Percentiles rank a stretch among this genome's conserved stretches.
These are phyloP conservation scores for Breviolum minutum DNA, from an alignment of 73 alveolate species.

Conservation along the genomic window DNA sequence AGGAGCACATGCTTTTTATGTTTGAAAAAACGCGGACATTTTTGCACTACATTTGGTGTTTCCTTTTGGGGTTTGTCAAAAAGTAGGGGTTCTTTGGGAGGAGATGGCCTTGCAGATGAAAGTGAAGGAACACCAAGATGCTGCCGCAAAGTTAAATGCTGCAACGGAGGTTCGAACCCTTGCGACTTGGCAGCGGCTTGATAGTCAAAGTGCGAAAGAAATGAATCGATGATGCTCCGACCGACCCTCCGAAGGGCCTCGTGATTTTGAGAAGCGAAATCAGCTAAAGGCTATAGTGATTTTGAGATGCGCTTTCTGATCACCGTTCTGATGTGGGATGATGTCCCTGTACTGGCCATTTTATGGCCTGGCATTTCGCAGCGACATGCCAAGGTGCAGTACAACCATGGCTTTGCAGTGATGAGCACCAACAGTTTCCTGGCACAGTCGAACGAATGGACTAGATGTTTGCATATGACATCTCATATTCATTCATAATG, in stretches of 20 bases:
- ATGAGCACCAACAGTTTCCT: conserved; percentile 88
- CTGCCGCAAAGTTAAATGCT: conserved; percentile 70
- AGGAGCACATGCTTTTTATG: conserved; percentile 7
- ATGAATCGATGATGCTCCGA: too few species aligned
- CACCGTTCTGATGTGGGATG: too few species aligned
- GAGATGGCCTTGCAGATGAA: conserved; percentile 81
- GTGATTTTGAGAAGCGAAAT: too few species aligned
- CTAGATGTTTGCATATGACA: too few species aligned
- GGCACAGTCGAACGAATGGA: background rate
- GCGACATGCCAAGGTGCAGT: conserved; percentile 45
- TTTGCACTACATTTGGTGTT: background rate
- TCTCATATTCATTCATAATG: too few species aligned
- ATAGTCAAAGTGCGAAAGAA: background rate
- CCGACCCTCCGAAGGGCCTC: too few species aligned
- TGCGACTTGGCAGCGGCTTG: conserved; percentile 2
- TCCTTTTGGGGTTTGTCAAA: too few species aligned
- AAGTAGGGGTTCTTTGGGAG: background rate
- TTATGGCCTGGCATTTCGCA: background rate
- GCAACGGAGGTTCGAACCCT: conserved; percentile 83
- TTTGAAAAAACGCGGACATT: too few species aligned
- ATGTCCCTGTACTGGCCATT: too few species aligned
- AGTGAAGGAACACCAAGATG: conserved; percentile 79
- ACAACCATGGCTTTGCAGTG: conserved; percentile 94
- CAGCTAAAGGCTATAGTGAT: too few species aligned
- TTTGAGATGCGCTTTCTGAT: too few species aligned